Evolutionary conservation across 176 grass and related monocot species (phyloP).

Genomic region (Zea mays): Zm-B73-REFERENCE-NAM-5.0 NC_050100.1:4289501-4290000

Average conservation of each 20-base stretch:
- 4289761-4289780: constrained; percentile 60
- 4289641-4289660: background rate
- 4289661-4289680: background rate
- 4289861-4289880: constrained; percentile 56
- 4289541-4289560: constrained; percentile 60
- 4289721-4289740: constrained; percentile 60
- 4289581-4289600: constrained; percentile 82
- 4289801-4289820: constrained; percentile 92
- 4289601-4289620: constrained; percentile 93
- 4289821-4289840: constrained; percentile 86
- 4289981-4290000: constrained; percentile 85
- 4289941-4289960: background rate
- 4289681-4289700: background rate
- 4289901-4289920: background rate
- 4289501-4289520: constrained; percentile 70
- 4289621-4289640: constrained; percentile 62
- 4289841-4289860: constrained; percentile 83
- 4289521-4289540: constrained; percentile 58
- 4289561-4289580: constrained; percentile 68
- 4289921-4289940: constrained; percentile 10
- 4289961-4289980: constrained; percentile 47
- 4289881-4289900: background rate
- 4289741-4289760: constrained; percentile 78
- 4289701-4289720: background rate
- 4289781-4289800: constrained; percentile 64